Percentiles rank a stretch among this genome's conserved stretches.
phyloP scores from a whole-genome alignment of 1,284 basidiomycete genomes.

The Cutaneotrichosporon spelunceum region DNA sequence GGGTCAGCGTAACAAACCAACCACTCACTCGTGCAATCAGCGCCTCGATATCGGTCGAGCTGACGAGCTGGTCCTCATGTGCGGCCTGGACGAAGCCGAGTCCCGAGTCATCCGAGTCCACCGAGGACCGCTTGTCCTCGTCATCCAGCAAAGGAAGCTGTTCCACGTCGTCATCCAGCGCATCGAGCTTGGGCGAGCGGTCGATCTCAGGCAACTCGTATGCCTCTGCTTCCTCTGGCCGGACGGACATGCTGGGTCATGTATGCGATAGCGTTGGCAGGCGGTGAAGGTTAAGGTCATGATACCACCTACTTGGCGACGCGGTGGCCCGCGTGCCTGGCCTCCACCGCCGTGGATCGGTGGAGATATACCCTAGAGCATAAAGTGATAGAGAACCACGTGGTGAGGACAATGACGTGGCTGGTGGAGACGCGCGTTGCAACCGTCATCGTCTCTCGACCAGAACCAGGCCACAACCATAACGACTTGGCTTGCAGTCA shows the following conservation, averaged over 20 bases:
- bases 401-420: neutral
- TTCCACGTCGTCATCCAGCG: constrained; percentile 16
- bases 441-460: constrained; percentile 8
- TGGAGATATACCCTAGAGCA: neutral
- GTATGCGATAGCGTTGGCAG: neutral
- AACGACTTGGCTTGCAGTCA: neutral
- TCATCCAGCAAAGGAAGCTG: constrained; percentile 10
- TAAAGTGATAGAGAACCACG: neutral
- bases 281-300: neutral
- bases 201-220: constrained; percentile 41
- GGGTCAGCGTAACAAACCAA: neutral
- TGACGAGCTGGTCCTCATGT: constrained; percentile 12
- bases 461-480: neutral
- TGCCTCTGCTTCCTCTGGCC: constrained; percentile 37
- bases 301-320: neutral
- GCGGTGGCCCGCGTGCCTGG: neutral
- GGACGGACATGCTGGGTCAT: constrained; percentile 19
- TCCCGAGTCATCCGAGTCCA: constrained; percentile 14
- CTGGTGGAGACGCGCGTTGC: constrained; percentile 6
- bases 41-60: constrained; percentile 32
- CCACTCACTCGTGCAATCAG: constrained; percentile 39
- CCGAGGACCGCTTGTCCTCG: constrained; percentile 11
- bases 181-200: constrained; percentile 13
- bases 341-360: constrained; percentile 4
- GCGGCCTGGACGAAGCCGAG: constrained; percentile 1